These are phyloP conservation scores for Cercospora brassicicola DNA, from an alignment of 2,329 filamentous ascomycete genomes.

Conservation along the genomic window DNA sequence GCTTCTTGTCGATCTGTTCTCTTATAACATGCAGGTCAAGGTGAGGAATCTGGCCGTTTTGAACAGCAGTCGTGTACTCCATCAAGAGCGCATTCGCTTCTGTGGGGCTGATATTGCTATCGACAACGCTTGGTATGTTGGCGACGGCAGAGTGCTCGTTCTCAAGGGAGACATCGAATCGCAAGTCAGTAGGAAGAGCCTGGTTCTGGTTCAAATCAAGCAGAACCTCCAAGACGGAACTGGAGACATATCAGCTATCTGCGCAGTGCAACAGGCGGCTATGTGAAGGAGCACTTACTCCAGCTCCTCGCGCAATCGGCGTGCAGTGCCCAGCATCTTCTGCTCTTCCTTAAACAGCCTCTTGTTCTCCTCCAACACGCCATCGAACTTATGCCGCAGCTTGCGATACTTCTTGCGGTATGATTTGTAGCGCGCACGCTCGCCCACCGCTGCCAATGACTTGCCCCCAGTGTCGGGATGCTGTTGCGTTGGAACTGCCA, in stretches of 20 bases:
- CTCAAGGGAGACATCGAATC: slow-evolving; percentile 66
- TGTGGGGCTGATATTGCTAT: slow-evolving; percentile 40
- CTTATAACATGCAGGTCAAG: slow-evolving; percentile 37
- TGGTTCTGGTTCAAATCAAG: slow-evolving; percentile 84
- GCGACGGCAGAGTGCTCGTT: slow-evolving; percentile 69
- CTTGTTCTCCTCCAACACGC: slow-evolving; percentile 77
- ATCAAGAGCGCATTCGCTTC: slow-evolving; percentile 34
- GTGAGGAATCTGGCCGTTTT: slow-evolving; percentile 34
- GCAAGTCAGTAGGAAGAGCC: slow-evolving; percentile 29
- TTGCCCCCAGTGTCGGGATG: slow-evolving; percentile 28
- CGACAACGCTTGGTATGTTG: slow-evolving; percentile 50
- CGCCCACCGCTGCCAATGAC: slow-evolving; percentile 25
- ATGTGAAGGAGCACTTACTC: slow-evolving; percentile 62
- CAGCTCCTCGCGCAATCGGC: slow-evolving; percentile 83
- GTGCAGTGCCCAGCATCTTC: slow-evolving; percentile 75
- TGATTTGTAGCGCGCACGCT: slow-evolving; percentile 39
- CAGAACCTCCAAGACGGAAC: slow-evolving; percentile 83
- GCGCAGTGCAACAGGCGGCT: background rate
- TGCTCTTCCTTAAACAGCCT: slow-evolving; percentile 78
- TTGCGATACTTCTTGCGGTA: slow-evolving; percentile 85
- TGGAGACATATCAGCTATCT: slow-evolving; percentile 42
- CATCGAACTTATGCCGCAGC: slow-evolving; percentile 77
- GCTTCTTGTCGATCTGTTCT: slow-evolving; percentile 34
- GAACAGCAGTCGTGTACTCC: slow-evolving; percentile 41
- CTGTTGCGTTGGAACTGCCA: slow-evolving; percentile 12